Evolutionary conservation across 805 yeast genomes (phyloP), one percentile per base, ranked within the genome.

Genomic region (Candida alai): DNA sequence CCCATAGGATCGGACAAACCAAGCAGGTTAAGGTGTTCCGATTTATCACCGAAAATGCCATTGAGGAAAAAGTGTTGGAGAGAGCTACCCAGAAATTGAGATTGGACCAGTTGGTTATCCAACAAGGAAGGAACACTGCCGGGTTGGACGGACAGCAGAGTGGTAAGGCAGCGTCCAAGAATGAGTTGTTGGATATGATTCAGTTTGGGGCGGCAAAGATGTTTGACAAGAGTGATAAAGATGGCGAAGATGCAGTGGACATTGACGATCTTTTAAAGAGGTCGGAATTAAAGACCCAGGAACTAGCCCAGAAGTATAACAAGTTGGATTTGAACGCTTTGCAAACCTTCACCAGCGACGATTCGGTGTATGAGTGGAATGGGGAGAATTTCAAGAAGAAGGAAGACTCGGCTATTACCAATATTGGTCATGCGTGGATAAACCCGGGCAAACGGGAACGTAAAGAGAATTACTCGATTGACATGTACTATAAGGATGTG

Each of bases 1-100:
- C 93, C 0, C 94, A 84, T 58, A 74, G 94, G 68, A 84, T 84
- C 52, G 94, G 94, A 5, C 94, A 84, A 55, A 84, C 81, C 28
- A 84, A 83, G 45, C 94, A 84, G 54, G 94, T 84, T 19, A 78
- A 75, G 49, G 93, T 84, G 2, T 84, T 77, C 51, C 67, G 94
- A 59, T 74, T 84, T 42, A 74, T 84, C 35, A 82, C 93, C 4
- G 89, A 83, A 48, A 80, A 84, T 54, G 86, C 90, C 11, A 84
- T 84, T 38, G 93, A 84, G 56, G 93, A 84, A 47, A 84, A 84
- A 51, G 84, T 84, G 22, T 57, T 84, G 41, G 93, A 84, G 51
- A 69, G 93, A 52, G 93, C 93, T 4, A 76, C 89, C 1, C 90
- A 84, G 49, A 84, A 84, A 48, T 64, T 84, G 47, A 68, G 89